Evolutionary conservation across 306 rosid genomes (phyloP).

Genomic region (Bauhinia variegata): DNA sequence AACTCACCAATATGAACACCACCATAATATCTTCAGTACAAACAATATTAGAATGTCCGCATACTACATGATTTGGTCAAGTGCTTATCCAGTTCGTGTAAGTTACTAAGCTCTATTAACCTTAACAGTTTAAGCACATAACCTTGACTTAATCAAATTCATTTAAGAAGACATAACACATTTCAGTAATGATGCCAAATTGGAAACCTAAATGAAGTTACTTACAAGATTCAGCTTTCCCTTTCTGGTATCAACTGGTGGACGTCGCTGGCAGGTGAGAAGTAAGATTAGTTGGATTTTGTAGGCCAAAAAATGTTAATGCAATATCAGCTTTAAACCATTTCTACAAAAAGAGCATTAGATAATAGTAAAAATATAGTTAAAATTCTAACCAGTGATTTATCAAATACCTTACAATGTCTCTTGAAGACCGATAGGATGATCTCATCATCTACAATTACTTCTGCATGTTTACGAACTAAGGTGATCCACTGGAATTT

Average conservation of each 20-base stretch:
- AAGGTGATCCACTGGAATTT: slow-evolving; percentile 85
- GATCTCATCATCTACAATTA: slow-evolving; percentile 67
- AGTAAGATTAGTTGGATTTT: slow-evolving; percentile 32
- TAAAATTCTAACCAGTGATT: slow-evolving; percentile 9
- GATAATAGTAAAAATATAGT: neutral
- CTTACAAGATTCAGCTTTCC: slow-evolving; percentile 90
- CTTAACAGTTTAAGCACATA: neutral
- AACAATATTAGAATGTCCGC: slow-evolving; percentile 12
- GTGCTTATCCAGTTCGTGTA: neutral
- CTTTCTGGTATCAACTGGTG: slow-evolving; percentile 74
- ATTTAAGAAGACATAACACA: slow-evolving; percentile 10
- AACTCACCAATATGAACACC: slow-evolving; percentile 12
- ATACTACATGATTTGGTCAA: slow-evolving; percentile 9
- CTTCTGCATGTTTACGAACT: slow-evolving; percentile 85
- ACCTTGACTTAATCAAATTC: slow-evolving; percentile 9
- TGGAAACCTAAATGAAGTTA: slow-evolving; percentile 28
- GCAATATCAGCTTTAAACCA: slow-evolving; percentile 23
- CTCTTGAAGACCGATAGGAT: slow-evolving; percentile 66
- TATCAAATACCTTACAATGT: slow-evolving; percentile 69
- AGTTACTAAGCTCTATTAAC: slow-evolving; percentile 16
- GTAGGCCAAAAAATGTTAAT: neutral
- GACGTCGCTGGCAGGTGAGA: slow-evolving; percentile 86
- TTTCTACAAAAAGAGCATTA: neutral
- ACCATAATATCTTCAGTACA: slow-evolving; percentile 17
- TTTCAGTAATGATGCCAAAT: slow-evolving; percentile 4